phyloP scores from a whole-genome alignment of 2,329 filamentous ascomycete genomes.

The Colletotrichum neosansevieriae region DNA sequence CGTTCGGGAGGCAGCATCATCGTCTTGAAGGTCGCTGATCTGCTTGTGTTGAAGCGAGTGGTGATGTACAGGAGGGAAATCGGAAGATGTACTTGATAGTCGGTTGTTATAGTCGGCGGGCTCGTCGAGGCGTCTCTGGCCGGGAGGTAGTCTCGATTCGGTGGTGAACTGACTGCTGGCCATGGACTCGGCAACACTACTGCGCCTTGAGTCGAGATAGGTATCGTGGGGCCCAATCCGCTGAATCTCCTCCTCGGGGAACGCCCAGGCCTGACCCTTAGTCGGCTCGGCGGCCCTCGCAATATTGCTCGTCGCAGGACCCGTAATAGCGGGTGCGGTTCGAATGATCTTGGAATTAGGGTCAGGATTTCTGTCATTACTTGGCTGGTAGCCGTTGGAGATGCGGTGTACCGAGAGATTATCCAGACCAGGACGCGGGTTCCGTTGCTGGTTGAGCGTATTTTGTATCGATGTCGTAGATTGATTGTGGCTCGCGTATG shows the following conservation, averaged over 20 bases:
- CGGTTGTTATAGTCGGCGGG: conserved; percentile 58
- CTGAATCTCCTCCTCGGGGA: conserved; percentile 78
- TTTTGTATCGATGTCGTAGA: conserved; percentile 82
- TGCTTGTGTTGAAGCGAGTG: conserved; percentile 82
- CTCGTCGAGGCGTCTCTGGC: conserved; percentile 80
- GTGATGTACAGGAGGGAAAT: conserved; percentile 75
- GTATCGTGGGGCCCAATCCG: conserved; percentile 60
- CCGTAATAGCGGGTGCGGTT: conserved; percentile 82
- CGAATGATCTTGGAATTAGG: conserved; percentile 64
- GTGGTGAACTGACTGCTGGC: conserved; percentile 84
- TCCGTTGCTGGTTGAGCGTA: conserved; percentile 75
- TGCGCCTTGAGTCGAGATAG: conserved; percentile 76
- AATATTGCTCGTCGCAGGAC: conserved; percentile 73
- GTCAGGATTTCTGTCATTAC: conserved; percentile 68
- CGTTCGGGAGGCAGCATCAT: conserved; percentile 64
- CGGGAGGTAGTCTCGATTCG: conserved; percentile 77
- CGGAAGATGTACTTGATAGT: conserved; percentile 63
- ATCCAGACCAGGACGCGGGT: conserved; percentile 66
- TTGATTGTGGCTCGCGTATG: conserved; percentile 82
- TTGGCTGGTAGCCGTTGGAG: conserved; percentile 74
- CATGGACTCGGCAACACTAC: conserved; percentile 81
- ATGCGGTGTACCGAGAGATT: conserved; percentile 68
- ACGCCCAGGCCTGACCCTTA: conserved; percentile 87
- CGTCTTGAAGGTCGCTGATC: conserved; percentile 73
- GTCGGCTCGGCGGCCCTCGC: conserved; percentile 81